Evolutionary conservation across 2,329 filamentous ascomycete species (phyloP), one percentile per base, ranked within the genome.

Genomic region (Ophiostoma quercus): DNA sequence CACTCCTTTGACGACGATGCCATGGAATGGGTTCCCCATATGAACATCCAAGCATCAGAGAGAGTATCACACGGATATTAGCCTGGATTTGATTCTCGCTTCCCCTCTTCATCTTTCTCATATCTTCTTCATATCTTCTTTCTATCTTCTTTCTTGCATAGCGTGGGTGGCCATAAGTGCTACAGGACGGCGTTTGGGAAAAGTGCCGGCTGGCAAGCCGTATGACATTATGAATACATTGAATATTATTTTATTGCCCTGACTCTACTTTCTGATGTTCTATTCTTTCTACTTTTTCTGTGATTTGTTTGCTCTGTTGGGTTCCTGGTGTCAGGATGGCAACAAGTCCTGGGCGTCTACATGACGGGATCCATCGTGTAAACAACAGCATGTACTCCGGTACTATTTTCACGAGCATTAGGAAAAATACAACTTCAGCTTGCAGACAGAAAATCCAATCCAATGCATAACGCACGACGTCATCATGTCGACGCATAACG

Each of bases 21-120:
- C 25, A 71, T 73, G 71, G 70, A 75, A 34, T 75, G 73, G 74
- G 32, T 75, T 11, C 74, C 71, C 6, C 70, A 72, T 47, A 69
- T 68, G 66, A 60, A 32, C 19, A 57, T 60, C 3, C 16, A 41
- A 22, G 43, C 37, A 22, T 29, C 11, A 47, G 62, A 66, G 19
- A 66, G n/a, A 25, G 4, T 32, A 25, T 9, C 57, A 12, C 43
- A 60, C 22, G 25, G 25, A 22, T 51, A 29, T 6, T 62, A 47
- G 1, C 2, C 1, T 19, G 43, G 16, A 54, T 25, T 43, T 47
- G 16, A 19, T n/a, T 3, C 9, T 3, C 22, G 16, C 2, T 34
- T 32, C 16, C 6, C 2, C 6, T 37, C 9, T 57, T 16, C 3
- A n/a, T 11, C n/a, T 51, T 25, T 19, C 29, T 47, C 1, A 9